Evolutionary conservation across 768 basidiomycete species (phyloP), one percentile per base, ranked within the genome.

Genomic region (Pholiota microspora): DNA sequence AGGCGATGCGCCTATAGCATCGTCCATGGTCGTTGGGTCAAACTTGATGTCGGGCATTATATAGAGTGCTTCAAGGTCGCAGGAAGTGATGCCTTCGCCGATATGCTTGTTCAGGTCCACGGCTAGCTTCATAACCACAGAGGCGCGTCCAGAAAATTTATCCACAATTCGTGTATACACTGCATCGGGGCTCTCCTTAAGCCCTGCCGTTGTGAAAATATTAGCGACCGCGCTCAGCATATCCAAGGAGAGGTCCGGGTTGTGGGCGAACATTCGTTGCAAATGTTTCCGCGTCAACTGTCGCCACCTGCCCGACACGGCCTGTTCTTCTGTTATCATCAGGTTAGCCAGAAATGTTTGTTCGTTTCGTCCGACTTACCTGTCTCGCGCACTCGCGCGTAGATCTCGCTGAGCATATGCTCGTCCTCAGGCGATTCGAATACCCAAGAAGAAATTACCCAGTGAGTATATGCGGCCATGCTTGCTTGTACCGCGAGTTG

Each of bases 41-140:
- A 77, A 85, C 29, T 49, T 49, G 0, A 74, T 69, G 15, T 77
- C 79, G 4, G 76, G 74, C 1, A 68, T 58, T 38, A 76, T 72
- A 45, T 78, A 77, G 8, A 80, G 61, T 15, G 78, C 72, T 63
- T 83, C 80, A 55, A 86, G 61, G 58, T 85, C 84, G 49, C 77
- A 79, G 2, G 76, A 79, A 1, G 80, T 80, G 44, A 86, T 72
- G 48, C 79, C 80, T 64, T 84, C 81, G 0, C 83, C 83, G 45
- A 85, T 75, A 9, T 77, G 78, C 63, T 78, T 81, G 59, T 83
- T 83, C 53, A 86, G 66, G 7, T 71, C 71, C 53, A 79, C 69
- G 2, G 83, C 79, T 4, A 73, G 63, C 18, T 73, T 71, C 31
- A 78, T 73, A 31, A 85, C 69, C 10, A 69, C 62, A 13, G 63